Conservation (phyloP, 371 early-diverging fungal species). For the Mortierella sp. region DNA sequence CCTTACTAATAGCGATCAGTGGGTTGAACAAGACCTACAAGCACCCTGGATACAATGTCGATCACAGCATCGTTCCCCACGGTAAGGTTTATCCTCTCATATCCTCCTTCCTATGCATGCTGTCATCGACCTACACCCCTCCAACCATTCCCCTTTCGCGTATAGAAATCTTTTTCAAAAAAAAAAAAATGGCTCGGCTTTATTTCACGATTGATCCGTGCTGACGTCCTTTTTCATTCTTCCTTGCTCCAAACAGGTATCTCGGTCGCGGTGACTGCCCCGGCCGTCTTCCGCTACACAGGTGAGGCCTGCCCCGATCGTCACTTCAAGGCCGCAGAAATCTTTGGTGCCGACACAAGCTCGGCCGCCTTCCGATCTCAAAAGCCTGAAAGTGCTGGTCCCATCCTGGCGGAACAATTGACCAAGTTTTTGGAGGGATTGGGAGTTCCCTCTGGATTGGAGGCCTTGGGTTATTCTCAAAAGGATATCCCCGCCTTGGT, state of each 20-base stretch:
- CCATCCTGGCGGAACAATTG: conserved; percentile 79
- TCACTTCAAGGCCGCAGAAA: conserved; percentile 84
- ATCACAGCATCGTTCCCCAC: conserved; percentile 63
- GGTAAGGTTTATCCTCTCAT: conserved; percentile 26
- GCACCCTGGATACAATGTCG: conserved; percentile 85
- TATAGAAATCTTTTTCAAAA: too few relatives aligned
- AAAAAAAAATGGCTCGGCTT: neutral
- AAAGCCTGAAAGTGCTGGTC: conserved; percentile 80
- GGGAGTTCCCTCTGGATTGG: conserved; percentile 86
- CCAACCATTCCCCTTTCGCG: too few relatives aligned
- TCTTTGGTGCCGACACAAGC: conserved; percentile 67
- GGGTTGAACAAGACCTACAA: conserved; percentile 85
- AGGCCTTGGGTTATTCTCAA: conserved; percentile 81
- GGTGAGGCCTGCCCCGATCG: conserved; percentile 83
- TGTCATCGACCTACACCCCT: too few relatives aligned
- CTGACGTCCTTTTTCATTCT: conserved; percentile 3
- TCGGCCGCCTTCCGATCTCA: conserved; percentile 55
- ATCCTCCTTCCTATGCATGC: too few relatives aligned
- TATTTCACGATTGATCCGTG: neutral
- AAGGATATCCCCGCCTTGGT: conserved; percentile 80
- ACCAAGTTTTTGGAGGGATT: conserved; percentile 78
- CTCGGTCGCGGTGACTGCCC: conserved; percentile 89
- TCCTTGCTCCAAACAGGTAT: conserved; percentile 69
- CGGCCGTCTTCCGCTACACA: conserved; percentile 91
- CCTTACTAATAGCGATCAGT: conserved; percentile 77